Evolutionary conservation across 1,139 yeast species (phyloP).

Genomic region (Diutina sp.): DNA sequence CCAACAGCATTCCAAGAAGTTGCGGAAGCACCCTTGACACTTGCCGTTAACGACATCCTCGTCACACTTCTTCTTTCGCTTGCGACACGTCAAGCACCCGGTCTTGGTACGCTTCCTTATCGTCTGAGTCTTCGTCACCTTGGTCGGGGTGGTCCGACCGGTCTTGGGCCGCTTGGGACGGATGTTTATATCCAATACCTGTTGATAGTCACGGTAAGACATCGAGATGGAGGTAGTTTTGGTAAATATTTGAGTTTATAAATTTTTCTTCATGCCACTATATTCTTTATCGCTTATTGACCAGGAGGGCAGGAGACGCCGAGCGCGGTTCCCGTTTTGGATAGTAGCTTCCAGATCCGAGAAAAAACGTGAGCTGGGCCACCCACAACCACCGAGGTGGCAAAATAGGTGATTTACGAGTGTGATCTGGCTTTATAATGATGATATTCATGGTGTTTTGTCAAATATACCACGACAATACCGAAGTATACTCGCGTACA

Average conservation of each 20-base stretch:
- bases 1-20: constrained; percentile 2
- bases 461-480: no score
- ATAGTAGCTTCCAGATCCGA: neutral
- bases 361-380: neutral
- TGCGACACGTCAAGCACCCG: constrained; percentile 2
- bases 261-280: neutral
- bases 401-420: neutral
- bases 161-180: neutral
- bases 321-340: neutral
- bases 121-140: neutral
- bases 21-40: constrained; percentile 1
- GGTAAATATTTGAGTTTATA: neutral
- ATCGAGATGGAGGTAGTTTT: neutral
- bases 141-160: neutral
- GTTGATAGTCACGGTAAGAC: constrained; percentile 1
- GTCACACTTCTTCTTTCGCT: constrained; percentile 2
- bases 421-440: neutral
- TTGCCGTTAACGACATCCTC: neutral
- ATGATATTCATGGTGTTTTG: no score
- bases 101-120: constrained; percentile 2
- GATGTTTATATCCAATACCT: neutral
- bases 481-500: no score
- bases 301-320: neutral
- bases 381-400: neutral
- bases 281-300: neutral